Conservation (phyloP, 257 asterid genomes). For the Petunia secreta region DNA sequence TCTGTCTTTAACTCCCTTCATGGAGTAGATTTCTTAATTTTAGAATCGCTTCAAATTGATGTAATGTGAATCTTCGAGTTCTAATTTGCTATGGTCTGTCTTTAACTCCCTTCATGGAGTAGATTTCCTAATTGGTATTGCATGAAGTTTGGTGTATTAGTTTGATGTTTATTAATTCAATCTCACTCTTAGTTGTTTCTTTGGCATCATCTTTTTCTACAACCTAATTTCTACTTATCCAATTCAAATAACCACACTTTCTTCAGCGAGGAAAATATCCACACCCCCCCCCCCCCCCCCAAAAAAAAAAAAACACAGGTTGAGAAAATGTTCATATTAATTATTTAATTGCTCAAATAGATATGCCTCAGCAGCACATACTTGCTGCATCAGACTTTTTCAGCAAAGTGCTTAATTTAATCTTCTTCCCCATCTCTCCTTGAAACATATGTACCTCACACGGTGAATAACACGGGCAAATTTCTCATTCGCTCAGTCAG, state of each 20-base stretch:
- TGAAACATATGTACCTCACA: constrained; percentile 18
- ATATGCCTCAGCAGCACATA: neutral
- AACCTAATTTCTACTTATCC: too few species aligned
- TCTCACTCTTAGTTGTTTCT: too few species aligned
- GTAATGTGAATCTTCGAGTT: neutral
- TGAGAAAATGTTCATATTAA: constrained; percentile 8
- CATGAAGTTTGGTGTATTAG: neutral
- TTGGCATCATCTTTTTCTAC: too few species aligned
- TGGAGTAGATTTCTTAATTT: neutral
- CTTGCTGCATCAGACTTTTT: constrained; percentile 8
- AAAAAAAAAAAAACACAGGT: too few species aligned
- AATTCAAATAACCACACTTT: too few species aligned
- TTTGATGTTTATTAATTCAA: too few species aligned
- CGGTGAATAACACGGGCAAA: neutral
- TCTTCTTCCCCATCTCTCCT: constrained; percentile 3
- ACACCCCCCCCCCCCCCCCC: too few species aligned
- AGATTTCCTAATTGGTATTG: neutral
- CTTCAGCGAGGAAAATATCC: too few species aligned
- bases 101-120: neutral
- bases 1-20: too few species aligned
- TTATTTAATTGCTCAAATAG: constrained; percentile 9
- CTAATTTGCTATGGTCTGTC: neutral
- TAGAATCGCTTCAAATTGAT: constrained; percentile 3
- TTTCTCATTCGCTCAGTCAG: neutral
- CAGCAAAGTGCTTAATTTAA: constrained; percentile 17